Evolutionary conservation across 2,329 filamentous ascomycete genomes (phyloP).

Genomic region (Clarireedia homoeocarpa): DNA sequence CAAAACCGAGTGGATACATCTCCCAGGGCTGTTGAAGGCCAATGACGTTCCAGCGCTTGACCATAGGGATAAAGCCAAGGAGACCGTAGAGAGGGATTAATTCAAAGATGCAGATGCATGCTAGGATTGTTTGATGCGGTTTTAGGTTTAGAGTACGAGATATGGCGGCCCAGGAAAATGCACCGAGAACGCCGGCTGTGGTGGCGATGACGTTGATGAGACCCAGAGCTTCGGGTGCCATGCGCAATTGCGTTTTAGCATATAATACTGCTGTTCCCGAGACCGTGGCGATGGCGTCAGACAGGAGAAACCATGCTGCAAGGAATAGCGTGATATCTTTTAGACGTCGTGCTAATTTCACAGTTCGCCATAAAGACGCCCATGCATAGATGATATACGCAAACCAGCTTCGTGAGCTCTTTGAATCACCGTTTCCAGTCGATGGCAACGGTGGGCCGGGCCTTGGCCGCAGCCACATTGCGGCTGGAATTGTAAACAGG

Average conservation of each 20-base stretch:
- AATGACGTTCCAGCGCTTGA: slow-evolving; percentile 64
- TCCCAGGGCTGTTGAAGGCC: slow-evolving; percentile 91
- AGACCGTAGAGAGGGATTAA: slow-evolving; percentile 88
- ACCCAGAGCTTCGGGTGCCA: slow-evolving; percentile 80
- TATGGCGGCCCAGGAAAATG: slow-evolving; percentile 79
- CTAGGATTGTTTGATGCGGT: slow-evolving; percentile 80
- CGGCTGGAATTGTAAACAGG: slow-evolving; percentile 79
- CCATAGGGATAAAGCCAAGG: slow-evolving; percentile 74
- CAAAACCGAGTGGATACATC: slow-evolving; percentile 84
- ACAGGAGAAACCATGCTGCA: slow-evolving; percentile 86
- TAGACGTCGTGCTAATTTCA: slow-evolving; percentile 63
- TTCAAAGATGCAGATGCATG: slow-evolving; percentile 83
- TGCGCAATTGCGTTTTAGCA: slow-evolving; percentile 84
- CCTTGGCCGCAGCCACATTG: slow-evolving; percentile 77
- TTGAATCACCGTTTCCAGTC: slow-evolving; percentile 14
- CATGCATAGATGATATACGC: slow-evolving; percentile 77
- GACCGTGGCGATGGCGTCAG: slow-evolving; percentile 87
- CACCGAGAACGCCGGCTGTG: slow-evolving; percentile 72
- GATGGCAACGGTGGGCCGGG: slow-evolving; percentile 72
- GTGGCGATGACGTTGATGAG: slow-evolving; percentile 92
- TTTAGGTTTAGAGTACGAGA: slow-evolving; percentile 61
- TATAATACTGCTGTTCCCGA: slow-evolving; percentile 92
- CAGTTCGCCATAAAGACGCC: slow-evolving; percentile 73
- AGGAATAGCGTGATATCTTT: slow-evolving; percentile 71
- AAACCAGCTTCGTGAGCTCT: slow-evolving; percentile 39